phyloP scores from a whole-genome alignment of 345 rosid species.

The Triadica sebifera region DNA sequence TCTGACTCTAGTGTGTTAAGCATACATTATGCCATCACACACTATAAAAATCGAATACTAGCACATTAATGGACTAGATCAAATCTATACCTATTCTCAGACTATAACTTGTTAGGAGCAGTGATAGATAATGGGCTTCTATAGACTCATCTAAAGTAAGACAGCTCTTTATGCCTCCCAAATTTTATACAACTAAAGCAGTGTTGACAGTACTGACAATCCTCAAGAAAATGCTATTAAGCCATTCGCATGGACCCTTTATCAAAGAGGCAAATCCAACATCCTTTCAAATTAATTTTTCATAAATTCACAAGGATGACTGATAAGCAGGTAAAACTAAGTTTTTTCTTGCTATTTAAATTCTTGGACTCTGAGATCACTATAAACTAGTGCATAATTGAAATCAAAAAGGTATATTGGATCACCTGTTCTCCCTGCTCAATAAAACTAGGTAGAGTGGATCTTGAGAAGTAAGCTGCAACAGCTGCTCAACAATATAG shows the following conservation, averaged over 20 bases:
- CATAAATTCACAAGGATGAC: neutral
- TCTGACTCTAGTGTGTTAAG: too few species aligned
- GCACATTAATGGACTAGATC: neutral
- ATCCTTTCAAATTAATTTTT: neutral
- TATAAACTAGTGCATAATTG: neutral
- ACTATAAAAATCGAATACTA: neutral
- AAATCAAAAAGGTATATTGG: neutral
- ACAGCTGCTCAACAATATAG: constrained; percentile 57
- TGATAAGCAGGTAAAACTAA: neutral
- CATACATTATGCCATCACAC: too few species aligned
- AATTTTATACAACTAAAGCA: neutral
- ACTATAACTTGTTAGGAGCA: neutral
- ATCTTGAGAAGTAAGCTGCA: constrained; percentile 55
- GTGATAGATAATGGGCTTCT: neutral
- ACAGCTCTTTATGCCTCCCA: neutral
- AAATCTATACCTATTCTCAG: neutral
- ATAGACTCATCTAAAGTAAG: neutral
- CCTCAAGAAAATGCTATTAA: neutral
- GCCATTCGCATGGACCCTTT: neutral
- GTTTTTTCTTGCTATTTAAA: neutral
- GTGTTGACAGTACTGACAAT: neutral
- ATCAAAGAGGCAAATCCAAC: neutral
- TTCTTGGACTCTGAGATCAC: neutral
- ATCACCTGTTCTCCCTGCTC: constrained; percentile 50
- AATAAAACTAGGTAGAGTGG: constrained; percentile 66